phyloP scores from a whole-genome alignment of 2,329 filamentous ascomycete genomes.

The Drechslerella coelobrocha region DNA sequence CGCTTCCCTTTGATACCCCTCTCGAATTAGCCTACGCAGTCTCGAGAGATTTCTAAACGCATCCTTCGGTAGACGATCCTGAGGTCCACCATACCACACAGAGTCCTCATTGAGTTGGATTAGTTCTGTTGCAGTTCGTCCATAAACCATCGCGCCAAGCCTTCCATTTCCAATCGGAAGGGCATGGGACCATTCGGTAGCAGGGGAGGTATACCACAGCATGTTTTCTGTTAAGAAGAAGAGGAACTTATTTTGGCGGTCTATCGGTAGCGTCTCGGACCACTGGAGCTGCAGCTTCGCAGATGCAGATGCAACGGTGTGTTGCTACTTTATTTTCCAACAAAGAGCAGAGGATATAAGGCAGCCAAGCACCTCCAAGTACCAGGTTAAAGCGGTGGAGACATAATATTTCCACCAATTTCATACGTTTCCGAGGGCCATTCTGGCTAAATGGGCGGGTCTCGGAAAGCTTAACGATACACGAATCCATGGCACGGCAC shows the following conservation, averaged over 20 bases:
- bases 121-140: constrained; percentile 60
- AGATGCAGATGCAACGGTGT: not conserved
- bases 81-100: constrained; percentile 61
- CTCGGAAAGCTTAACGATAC: not conserved
- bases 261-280: not conserved
- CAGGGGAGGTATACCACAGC: constrained; percentile 51
- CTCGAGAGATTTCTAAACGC: constrained; percentile 58
- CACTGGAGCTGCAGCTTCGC: not conserved
- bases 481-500: not conserved
- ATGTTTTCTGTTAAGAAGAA: constrained; percentile 2
- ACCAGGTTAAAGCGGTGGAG: constrained; percentile 14
- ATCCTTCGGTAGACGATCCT: constrained; percentile 60
- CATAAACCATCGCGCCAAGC: constrained; percentile 61
- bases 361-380: constrained; percentile 6
- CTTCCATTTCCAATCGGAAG: constrained; percentile 64
- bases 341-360: constrained; percentile 12
- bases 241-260: not conserved
- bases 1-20: constrained; percentile 59
- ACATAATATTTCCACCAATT: constrained; percentile 48
- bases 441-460: constrained; percentile 31
- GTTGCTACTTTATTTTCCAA: constrained; percentile 26
- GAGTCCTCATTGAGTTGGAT: constrained; percentile 63
- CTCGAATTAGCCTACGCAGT: constrained; percentile 59
- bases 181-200: constrained; percentile 58
- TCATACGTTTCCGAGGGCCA: constrained; percentile 39